Evolutionary conservation across 2,329 filamentous ascomycete species (phyloP).

Genomic region (Helminthosporium solani): DNA sequence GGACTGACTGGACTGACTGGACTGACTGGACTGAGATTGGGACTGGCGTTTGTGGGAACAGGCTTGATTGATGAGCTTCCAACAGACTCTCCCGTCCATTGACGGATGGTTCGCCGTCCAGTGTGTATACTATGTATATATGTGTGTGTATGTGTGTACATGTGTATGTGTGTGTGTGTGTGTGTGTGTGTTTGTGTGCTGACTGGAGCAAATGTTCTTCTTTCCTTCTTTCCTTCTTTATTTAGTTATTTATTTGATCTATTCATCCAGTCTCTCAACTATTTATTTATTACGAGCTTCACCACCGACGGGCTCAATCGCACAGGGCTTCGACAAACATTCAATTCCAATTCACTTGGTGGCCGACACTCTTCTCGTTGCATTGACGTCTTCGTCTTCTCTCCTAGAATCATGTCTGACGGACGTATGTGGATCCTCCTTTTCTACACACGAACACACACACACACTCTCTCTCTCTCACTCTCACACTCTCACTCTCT

Average conservation of each 20-base stretch:
- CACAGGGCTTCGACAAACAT: too few species aligned
- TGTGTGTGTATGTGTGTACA: too few species aligned
- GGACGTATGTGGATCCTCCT: conserved; percentile 50
- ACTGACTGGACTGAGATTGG: too few species aligned
- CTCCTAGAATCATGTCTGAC: conserved; percentile 52
- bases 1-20: too few species aligned
- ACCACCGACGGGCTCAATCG: conserved; percentile 27
- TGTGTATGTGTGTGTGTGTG: too few species aligned
- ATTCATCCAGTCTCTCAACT: too few species aligned
- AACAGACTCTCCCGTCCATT: conserved; percentile 6
- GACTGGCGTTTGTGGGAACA: conserved; percentile 37
- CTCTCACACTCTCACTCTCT: conserved; percentile 7
- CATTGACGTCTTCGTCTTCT: conserved; percentile 7
- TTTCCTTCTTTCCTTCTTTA: too few species aligned
- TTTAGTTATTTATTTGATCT: too few species aligned
- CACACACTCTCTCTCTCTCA: too few species aligned
- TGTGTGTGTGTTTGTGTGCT: too few species aligned
- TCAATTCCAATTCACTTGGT: conserved; percentile 21
- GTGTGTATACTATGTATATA: conserved; percentile 24
- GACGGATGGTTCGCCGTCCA: too few species aligned
- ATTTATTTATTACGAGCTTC: conserved; percentile 40
- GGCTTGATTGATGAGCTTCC: conserved; percentile 36
- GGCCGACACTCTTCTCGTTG: background rate
- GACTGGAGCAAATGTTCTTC: too few species aligned
- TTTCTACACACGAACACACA: conserved; percentile 6